Evolutionary conservation across 164 flowering plant species (phyloP).

Genomic region (Litsea cubeba): DNA sequence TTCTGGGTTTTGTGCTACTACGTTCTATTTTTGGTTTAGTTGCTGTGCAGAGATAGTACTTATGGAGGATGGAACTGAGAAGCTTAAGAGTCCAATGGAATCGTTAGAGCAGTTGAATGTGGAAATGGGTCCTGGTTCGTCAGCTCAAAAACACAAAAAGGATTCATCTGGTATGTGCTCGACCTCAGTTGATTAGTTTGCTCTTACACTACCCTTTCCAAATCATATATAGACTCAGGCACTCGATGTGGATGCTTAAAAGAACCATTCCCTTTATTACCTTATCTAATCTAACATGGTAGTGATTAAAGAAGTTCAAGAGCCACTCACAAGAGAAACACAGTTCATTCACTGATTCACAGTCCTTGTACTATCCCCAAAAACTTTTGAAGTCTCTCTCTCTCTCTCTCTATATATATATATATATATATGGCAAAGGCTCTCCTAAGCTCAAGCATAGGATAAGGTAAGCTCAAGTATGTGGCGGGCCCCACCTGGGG

Average conservation of each 20-base stretch:
- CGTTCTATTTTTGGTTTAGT: no score
- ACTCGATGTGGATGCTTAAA: neutral
- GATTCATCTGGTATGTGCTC: constrained; percentile 11
- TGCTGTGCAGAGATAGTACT: neutral
- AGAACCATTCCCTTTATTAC: neutral
- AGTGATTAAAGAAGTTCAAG: neutral
- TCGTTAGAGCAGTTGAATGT: constrained; percentile 4
- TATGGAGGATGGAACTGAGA: constrained; percentile 13
- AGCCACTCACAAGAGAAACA: neutral
- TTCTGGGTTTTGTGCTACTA: no score
- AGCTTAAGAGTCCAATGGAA: constrained; percentile 15
- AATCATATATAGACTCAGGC: neutral
- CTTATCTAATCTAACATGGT: neutral
- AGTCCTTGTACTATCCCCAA: neutral
- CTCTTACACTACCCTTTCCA: neutral
- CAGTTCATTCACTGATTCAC: no score
- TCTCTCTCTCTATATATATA: no score
- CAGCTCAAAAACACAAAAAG: neutral
- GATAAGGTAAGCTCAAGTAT: no score
- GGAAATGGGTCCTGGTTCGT: constrained; percentile 2
- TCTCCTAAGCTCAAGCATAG: no score
- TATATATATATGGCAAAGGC: no score
- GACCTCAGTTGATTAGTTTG: neutral
- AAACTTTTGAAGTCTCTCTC: neutral
- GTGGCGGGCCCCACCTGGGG: no score